Conservation (phyloP, 805 yeast genomes). For the Yamadazyma paraphyllophila region DNA sequence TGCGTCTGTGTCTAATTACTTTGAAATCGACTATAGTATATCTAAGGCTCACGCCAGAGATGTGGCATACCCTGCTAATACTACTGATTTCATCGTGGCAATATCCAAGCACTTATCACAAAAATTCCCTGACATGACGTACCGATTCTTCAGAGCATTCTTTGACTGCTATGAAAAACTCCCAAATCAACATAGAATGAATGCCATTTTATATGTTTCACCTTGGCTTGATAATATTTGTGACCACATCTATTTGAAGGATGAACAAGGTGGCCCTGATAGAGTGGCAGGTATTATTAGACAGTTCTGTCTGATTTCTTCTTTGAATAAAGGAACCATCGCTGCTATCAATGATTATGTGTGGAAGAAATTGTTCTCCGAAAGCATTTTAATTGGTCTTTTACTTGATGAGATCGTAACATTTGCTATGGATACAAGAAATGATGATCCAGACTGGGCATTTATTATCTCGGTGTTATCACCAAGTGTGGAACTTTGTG, state of each 20-base stretch:
- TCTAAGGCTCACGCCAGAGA: conserved; percentile 54
- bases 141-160: conserved; percentile 55
- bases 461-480: conserved; percentile 61
- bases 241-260: conserved; percentile 51
- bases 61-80: conserved; percentile 66
- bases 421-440: conserved; percentile 71
- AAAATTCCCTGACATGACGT: conserved; percentile 57
- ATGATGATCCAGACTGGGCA: conserved; percentile 71
- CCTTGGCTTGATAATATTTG: conserved; percentile 77
- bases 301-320: conserved; percentile 58
- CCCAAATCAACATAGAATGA: conserved; percentile 31
- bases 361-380: conserved; percentile 67
- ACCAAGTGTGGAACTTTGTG: conserved; percentile 73
- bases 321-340: conserved; percentile 46
- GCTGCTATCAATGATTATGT: conserved; percentile 56
- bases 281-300: conserved; percentile 60
- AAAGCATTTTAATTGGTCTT: conserved; percentile 54
- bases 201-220: conserved; percentile 51
- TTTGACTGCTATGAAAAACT: conserved; percentile 42
- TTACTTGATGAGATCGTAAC: conserved; percentile 73
- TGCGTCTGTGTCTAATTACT: conserved; percentile 59
- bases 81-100: conserved; percentile 56
- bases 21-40: conserved; percentile 59
- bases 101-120: conserved; percentile 58
- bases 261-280: conserved; percentile 59